Evolutionary conservation across 2,329 filamentous ascomycete genomes (phyloP).

Genomic region (Pseudogymnoascus pannorum): DNA sequence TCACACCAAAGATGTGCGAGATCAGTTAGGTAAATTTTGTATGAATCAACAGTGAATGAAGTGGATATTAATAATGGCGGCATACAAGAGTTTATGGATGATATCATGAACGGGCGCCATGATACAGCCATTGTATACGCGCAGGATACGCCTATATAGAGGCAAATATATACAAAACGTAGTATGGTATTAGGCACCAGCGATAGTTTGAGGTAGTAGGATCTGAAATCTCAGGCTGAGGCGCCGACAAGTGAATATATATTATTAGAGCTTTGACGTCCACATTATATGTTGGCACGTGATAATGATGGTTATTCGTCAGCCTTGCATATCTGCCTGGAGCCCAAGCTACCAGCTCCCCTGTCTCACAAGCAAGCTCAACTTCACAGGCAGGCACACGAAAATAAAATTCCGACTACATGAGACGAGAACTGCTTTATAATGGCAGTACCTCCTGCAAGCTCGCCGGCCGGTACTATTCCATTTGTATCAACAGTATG

Average conservation of each 20-base stretch:
- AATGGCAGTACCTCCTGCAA: slow-evolving; percentile 6
- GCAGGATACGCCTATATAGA: not conserved
- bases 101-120: slow-evolving; percentile 3
- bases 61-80: slow-evolving; percentile 60
- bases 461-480: not conserved
- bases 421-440: not conserved
- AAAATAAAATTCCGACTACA: not conserved
- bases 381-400: not conserved
- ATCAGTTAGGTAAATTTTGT: slow-evolving; percentile 62
- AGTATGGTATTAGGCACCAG: not conserved
- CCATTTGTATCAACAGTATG: not conserved
- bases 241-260: not conserved
- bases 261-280: slow-evolving; percentile 4
- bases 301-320: slow-evolving; percentile 10
- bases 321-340: slow-evolving; percentile 15
- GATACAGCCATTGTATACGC: not conserved
- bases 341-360: not conserved
- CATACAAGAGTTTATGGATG: slow-evolving; percentile 22
- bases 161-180: not conserved
- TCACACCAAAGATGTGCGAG: slow-evolving; percentile 69
- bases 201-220: not conserved
- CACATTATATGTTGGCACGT: not conserved
- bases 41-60: slow-evolving; percentile 46
- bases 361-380: not conserved
- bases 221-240: slow-evolving; percentile 1